phyloP scores from a whole-genome alignment of 2,329 filamentous ascomycete species.

The Xylaria sp. region DNA sequence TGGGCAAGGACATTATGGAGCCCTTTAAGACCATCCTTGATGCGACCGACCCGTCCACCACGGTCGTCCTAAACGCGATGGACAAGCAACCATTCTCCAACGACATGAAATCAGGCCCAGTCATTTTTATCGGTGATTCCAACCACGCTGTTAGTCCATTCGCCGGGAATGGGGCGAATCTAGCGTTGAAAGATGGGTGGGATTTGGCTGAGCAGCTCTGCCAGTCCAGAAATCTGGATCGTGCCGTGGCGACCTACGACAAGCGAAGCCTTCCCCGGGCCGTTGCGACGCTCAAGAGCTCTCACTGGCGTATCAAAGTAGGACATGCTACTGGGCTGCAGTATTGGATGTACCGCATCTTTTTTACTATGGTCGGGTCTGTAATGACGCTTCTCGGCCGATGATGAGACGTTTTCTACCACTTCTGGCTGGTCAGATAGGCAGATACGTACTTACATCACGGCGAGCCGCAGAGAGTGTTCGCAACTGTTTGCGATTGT shows the following conservation, averaged over 20 bases:
- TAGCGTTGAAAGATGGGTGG: constrained; percentile 59
- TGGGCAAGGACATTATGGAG: constrained; percentile 52
- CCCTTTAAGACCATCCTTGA: constrained; percentile 55
- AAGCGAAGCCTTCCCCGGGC: constrained; percentile 51
- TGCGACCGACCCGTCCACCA: constrained; percentile 52
- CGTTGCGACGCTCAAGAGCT: constrained; percentile 39
- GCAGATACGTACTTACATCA: background rate
- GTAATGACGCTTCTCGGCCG: constrained; percentile 20
- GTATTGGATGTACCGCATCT: constrained; percentile 35
- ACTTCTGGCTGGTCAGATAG: background rate
- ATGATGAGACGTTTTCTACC: background rate
- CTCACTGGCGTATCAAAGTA: constrained; percentile 33
- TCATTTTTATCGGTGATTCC: constrained; percentile 61
- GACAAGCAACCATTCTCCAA: constrained; percentile 59
- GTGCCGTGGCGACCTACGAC: constrained; percentile 52
- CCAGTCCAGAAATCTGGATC: constrained; percentile 39
- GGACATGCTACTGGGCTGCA: constrained; percentile 26
- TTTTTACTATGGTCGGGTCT: constrained; percentile 20
- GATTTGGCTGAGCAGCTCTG: constrained; percentile 58
- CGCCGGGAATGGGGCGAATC: constrained; percentile 60
- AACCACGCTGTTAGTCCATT: constrained; percentile 63
- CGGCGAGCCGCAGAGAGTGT: background rate
- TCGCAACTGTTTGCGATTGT: background rate
- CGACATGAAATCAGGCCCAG: constrained; percentile 38
- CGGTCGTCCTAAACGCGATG: constrained; percentile 54